Base-by-base conservation (phyloP, 192 early-diverging fungal genomes). In the Backusella parvicylindrica region DNA sequence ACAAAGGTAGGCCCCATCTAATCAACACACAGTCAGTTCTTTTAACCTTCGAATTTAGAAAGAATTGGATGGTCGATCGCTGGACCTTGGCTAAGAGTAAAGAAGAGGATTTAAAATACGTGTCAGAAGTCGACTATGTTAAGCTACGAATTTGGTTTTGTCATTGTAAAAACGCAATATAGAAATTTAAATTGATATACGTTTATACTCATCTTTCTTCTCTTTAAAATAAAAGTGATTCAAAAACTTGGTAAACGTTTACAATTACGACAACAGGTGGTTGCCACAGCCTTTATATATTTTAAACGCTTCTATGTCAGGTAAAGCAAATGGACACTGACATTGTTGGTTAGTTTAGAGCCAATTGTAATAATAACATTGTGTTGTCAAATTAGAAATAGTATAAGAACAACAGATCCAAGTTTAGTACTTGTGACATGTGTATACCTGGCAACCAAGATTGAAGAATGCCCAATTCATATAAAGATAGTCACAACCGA, bases 231-330 rank as follows among this genome's bases (percentile, higher is more conserved):
- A 38, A 18, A 84, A 95, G 95, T 96, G 47, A 95, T 95, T 67
- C 82, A 88, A 72, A 89, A 87, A 63, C 80, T 96, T 56, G 94
- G 92, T 28, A 91, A 91, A 40, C 84, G 86, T 43, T 64, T 96
- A 15, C 85, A 89, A n/a, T 75, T 91, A 32, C 80, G 92, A 64
- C 96, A 97, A 77, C 92, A 93, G 38, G 92, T 95, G 28, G 83
- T 96, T 6, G 92, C 94, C 0, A 95, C 95, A 11, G 94, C 94
- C 2, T 77, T 89, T 38, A 90, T 95, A 3, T 98, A 96, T 70
- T 96, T 97, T 64, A 95, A 94, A 80, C 86, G 96, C 21, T 97
- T 96, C 78, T 96, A 94, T 80, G 88, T 90, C 79, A 94, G 90
- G 92, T 92, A 87, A 80, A 87, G 84, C n/a, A n/a, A n/a, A n/a